These are phyloP conservation scores for Boletus speciosus DNA, from an alignment of 768 basidiomycete species.

Conservation along the genomic window DNA sequence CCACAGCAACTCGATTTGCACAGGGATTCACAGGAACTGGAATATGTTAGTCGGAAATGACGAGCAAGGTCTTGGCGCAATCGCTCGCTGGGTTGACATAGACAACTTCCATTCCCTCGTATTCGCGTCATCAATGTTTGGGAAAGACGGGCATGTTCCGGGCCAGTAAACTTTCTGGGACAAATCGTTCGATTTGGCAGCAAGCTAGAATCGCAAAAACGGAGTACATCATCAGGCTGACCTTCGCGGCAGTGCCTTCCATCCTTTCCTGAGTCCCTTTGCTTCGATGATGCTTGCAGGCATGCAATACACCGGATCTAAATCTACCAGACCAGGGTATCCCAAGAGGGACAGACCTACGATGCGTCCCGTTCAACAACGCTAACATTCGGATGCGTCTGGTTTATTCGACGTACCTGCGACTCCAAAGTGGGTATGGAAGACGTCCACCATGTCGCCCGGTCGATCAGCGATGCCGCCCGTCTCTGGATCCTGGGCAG, in stretches of 20 bases:
- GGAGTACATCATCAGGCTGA: constrained; percentile 11
- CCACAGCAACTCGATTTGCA: constrained; percentile 10
- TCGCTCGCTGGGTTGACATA: neutral
- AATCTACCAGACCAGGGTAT: constrained; percentile 75
- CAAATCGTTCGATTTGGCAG: constrained; percentile 6
- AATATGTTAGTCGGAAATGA: constrained; percentile 3
- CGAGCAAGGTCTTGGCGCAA: neutral
- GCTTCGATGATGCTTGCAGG: constrained; percentile 70
- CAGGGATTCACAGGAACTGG: constrained; percentile 8
- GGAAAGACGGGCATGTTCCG: neutral
- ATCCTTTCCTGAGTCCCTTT: constrained; percentile 60
- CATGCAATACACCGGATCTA: constrained; percentile 98
- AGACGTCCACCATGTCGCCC: constrained; percentile 94
- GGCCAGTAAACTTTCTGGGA: neutral
- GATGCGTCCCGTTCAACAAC: neutral
- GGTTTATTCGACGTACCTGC: constrained; percentile 50
- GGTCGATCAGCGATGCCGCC: constrained; percentile 95
- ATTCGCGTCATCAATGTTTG: too few species aligned
- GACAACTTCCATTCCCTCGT: constrained; percentile 18
- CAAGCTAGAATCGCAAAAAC: constrained; percentile 1
- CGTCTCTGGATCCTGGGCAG: constrained; percentile 82
- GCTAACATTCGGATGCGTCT: neutral
- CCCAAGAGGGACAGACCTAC: constrained; percentile 81
- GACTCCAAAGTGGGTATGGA: constrained; percentile 91
- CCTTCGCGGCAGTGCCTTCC: constrained; percentile 31